Percentiles rank a stretch among this genome's conserved stretches.
Conservation (phyloP, 495 filamentous ascomycete species). For the Melanomma pulvis-pyrius region DNA sequence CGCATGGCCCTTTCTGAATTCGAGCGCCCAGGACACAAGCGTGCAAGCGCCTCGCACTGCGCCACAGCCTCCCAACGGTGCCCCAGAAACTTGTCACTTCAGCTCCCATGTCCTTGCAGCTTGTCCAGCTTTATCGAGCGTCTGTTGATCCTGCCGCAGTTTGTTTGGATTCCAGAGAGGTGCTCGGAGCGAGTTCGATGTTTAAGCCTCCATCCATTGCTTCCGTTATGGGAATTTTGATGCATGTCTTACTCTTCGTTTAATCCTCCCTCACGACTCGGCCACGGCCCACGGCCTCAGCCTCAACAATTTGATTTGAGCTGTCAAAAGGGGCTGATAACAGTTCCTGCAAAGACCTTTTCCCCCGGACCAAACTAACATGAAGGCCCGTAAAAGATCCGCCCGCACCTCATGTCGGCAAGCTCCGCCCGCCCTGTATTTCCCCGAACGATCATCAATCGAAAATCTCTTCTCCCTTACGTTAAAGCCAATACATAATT, state of each 20-base stretch:
- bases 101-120: conserved; percentile 15
- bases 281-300: too few relatives aligned
- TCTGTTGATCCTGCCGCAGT: background rate
- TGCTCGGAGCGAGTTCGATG: background rate
- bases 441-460: background rate
- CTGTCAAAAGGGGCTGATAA: background rate
- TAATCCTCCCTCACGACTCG: background rate
- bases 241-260: background rate
- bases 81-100: conserved; percentile 4
- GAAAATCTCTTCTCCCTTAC: too few relatives aligned
- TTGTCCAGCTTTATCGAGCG: background rate
- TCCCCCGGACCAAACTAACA: background rate
- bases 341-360: background rate
- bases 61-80: background rate
- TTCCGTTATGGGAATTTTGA: background rate
- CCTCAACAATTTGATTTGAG: background rate
- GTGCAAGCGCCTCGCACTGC: conserved; percentile 13
- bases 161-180: background rate
- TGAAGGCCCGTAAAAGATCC: background rate
- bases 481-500: background rate
- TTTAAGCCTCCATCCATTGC: background rate
- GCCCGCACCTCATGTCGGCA: background rate
- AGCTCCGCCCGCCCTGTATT: background rate
- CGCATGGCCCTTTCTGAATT: background rate
- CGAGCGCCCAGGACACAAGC: background rate